A percentile compares a stretch with the other conserved stretches of the same genome.
Evolutionary conservation across 768 basidiomycete genomes (phyloP).

Genomic region (Lactarius deliciosus): DNA sequence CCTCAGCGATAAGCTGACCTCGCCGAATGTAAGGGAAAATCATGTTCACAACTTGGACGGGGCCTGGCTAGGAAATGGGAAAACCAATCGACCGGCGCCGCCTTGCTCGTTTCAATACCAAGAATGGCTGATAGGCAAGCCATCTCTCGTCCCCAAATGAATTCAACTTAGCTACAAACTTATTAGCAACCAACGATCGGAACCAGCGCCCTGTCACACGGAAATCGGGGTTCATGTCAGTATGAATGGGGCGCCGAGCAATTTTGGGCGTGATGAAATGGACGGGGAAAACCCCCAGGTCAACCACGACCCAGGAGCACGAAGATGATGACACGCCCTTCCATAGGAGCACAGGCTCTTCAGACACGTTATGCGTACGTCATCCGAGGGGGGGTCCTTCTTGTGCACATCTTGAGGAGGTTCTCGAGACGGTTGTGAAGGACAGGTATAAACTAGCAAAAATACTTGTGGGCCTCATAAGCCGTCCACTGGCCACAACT

Average conservation of each 20-base stretch:
- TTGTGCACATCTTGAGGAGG: not conserved
- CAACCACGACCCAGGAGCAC: not conserved
- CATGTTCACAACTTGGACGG: not conserved
- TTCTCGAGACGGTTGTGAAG: not conserved
- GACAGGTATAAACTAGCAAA: not conserved
- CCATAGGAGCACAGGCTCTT: not conserved
- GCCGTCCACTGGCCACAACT: no score
- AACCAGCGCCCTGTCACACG: not conserved
- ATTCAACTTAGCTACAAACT: not conserved
- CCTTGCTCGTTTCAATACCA: no score
- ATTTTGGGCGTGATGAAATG: not conserved
- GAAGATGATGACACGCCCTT: not conserved
- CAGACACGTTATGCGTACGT: no score
- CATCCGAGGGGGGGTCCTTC: not conserved
- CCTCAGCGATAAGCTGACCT: not conserved
- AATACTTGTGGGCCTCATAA: not conserved
- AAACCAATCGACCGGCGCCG: not conserved
- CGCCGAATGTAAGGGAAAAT: not conserved
- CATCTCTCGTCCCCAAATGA: not conserved
- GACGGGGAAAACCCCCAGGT: not conserved
- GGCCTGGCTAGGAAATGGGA: no score
- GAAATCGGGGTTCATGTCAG: not conserved
- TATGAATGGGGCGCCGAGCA: not conserved
- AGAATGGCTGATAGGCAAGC: not conserved
- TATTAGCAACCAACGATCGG: not conserved